phyloP scores from a whole-genome alignment of 768 basidiomycete genomes.

The Boletus vinaceobasis region DNA sequence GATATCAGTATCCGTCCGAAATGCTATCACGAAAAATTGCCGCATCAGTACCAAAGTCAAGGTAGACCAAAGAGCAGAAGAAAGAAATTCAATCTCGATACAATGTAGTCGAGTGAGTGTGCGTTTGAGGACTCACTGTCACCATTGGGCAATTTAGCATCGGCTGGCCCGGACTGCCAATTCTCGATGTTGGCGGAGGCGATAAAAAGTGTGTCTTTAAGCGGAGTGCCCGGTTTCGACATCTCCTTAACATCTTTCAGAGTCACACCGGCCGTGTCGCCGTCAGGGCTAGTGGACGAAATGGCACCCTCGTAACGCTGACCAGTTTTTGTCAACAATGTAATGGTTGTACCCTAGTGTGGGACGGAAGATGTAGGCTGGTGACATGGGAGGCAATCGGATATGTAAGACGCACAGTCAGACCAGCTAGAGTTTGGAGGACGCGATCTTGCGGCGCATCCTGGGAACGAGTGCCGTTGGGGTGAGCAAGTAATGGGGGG shows the following conservation, averaged over 20 bases:
- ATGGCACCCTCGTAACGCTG: constrained; percentile 76
- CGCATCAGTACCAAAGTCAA: constrained; percentile 12
- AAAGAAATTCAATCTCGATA: background rate
- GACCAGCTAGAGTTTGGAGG: constrained; percentile 62
- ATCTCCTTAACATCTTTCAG: constrained; percentile 79
- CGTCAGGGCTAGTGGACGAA: constrained; percentile 55
- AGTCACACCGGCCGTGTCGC: constrained; percentile 67
- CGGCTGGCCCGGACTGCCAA: constrained; percentile 73
- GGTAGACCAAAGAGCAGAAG: background rate
- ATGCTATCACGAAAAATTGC: constrained; percentile 43
- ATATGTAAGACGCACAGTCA: constrained; percentile 54
- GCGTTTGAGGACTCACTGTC: constrained; percentile 51
- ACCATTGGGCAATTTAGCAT: constrained; percentile 64
- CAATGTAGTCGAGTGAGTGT: background rate
- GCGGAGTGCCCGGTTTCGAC: constrained; percentile 58
- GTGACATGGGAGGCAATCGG: constrained; percentile 7
- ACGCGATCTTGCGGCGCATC: constrained; percentile 55
- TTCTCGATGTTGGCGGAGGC: constrained; percentile 68
- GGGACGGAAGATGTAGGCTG: constrained; percentile 17
- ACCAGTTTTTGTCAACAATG: constrained; percentile 66
- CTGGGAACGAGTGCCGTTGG: constrained; percentile 46
- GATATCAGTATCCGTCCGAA: constrained; percentile 82
- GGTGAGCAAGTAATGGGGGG: constrained; percentile 41
- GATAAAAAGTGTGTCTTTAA: constrained; percentile 69
- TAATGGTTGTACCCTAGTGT: constrained; percentile 70